Evolutionary conservation across 2,329 filamentous ascomycete species (phyloP).

Genomic region (Cephalotrichum gorgonifer): DNA sequence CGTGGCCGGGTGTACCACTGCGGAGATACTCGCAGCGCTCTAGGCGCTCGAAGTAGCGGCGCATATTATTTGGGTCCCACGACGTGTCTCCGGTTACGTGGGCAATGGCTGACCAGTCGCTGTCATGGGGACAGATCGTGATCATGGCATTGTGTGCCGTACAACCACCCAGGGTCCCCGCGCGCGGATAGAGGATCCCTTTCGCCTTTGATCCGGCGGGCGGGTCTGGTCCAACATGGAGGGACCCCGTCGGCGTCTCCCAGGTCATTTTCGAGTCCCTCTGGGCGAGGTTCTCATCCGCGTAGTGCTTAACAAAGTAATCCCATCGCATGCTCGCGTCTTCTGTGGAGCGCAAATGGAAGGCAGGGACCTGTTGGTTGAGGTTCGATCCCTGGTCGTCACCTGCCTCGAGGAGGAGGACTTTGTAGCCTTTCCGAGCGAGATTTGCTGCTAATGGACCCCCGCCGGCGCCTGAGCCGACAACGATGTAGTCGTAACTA

Average conservation of each 20-base stretch:
- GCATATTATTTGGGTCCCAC: conserved; percentile 50
- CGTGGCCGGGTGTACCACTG: conserved; percentile 34
- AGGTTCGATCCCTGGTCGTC: conserved; percentile 25
- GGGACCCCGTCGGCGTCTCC: background rate
- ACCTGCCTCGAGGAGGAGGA: conserved; percentile 47
- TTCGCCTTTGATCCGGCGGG: conserved; percentile 24
- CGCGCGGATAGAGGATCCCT: conserved; percentile 35
- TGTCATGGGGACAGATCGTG: conserved; percentile 44
- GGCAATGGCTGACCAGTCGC: conserved; percentile 49
- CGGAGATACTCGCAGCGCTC: conserved; percentile 45
- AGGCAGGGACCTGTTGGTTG: conserved; percentile 6
- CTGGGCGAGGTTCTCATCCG: conserved; percentile 22
- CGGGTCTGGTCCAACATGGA: conserved; percentile 20
- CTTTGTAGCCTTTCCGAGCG: conserved; percentile 43
- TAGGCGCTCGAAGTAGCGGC: conserved; percentile 44
- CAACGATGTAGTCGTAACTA: conserved; percentile 47
- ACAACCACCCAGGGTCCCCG: conserved; percentile 36
- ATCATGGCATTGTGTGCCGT: conserved; percentile 52
- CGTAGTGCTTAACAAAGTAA: conserved; percentile 52
- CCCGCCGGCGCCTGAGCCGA: conserved; percentile 46
- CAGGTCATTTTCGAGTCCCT: background rate
- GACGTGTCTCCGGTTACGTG: conserved; percentile 48
- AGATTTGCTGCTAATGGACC: conserved; percentile 44
- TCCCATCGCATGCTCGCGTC: conserved; percentile 33
- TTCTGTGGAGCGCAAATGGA: conserved; percentile 15